Evolutionary conservation across 1,284 basidiomycete species (phyloP), one percentile per base, ranked within the genome.

Genomic region (Apiotrichum siamense): DNA sequence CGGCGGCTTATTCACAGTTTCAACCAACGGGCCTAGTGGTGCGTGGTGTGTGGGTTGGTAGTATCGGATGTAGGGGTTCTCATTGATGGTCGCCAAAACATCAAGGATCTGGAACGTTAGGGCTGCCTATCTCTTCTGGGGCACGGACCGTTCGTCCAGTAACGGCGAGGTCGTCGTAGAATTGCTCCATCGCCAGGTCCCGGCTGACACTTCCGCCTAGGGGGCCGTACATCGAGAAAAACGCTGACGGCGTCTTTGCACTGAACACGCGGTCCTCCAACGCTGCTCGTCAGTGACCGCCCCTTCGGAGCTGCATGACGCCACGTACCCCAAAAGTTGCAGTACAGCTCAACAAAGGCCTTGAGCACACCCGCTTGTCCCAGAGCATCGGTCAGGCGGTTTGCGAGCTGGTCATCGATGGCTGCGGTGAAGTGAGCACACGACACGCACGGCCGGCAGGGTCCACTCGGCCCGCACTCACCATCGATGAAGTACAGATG

Each of bases 401-500:
- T 78, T 53, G 93, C 86, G 18, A 94, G 77, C 15, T 77, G 70
- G 61, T 96, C 91, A 35, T 70, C 65, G 46, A 75, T 68, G 11
- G 65, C 73, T 75, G 44, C 13, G 36, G 12, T 36, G 51, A 25
- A 58, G 54, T 11, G 20, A 13, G 6, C 15, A 11, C 17, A 17
- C 33, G 29, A 31, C 5, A 17, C 2, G 32, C 12, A 36, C 23
- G 12, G n/a, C n/a, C n/a, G 5, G 17, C n/a, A n/a, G n/a, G n/a
- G n/a, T n/a, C 11, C 13, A n/a, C 38, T 44, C 24, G 1, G 3
- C 13, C 10, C 11, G 13, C 18, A 75, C 82, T 62, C 62, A 88
- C 93, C 86, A 70, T 98, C 96, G 47, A 94, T 80, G 72, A 98
- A 98, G 79, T 96, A 97, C 51, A 97, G 72, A 72, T 97, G 90